Conservation (phyloP, 768 basidiomycete species). For the Lactarius pseudohatsudake region DNA sequence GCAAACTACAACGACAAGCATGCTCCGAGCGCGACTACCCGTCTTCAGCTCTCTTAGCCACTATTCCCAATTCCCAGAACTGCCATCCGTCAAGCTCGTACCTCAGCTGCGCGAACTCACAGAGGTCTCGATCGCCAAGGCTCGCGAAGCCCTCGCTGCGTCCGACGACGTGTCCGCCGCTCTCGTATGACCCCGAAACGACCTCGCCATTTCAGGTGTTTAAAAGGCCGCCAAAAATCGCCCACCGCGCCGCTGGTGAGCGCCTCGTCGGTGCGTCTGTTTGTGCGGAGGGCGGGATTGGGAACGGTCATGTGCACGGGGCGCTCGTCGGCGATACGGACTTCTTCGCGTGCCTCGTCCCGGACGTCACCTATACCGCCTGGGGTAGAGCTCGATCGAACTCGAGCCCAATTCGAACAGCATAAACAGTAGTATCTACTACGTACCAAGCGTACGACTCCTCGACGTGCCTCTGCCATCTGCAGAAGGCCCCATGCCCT, state of each 20-base stretch:
- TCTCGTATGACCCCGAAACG: slow-evolving; percentile 76
- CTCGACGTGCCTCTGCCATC: no score
- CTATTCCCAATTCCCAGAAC: slow-evolving; percentile 54
- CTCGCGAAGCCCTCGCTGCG: slow-evolving; percentile 79
- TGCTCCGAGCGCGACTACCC: slow-evolving; percentile 15
- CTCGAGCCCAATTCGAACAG: no score
- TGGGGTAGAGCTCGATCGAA: slow-evolving; percentile 42
- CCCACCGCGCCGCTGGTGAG: slow-evolving; percentile 68
- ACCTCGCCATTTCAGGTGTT: slow-evolving; percentile 67
- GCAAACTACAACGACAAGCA: slow-evolving; percentile 1
- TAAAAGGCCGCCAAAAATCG: slow-evolving; percentile 89
- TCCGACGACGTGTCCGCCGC: slow-evolving; percentile 72
- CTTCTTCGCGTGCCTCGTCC: slow-evolving; percentile 79
- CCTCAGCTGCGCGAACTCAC: slow-evolving; percentile 51
- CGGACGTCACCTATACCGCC: slow-evolving; percentile 80
- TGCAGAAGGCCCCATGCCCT: no score
- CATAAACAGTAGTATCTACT: no score
- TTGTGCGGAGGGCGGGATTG: slow-evolving; percentile 56
- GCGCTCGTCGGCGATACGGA: slow-evolving; percentile 96
- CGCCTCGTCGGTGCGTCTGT: slow-evolving; percentile 79
- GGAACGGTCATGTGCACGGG: slow-evolving; percentile 54
- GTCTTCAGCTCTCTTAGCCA: slow-evolving; percentile 33
- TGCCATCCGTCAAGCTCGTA: slow-evolving; percentile 64
- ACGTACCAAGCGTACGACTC: no score
- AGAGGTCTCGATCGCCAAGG: slow-evolving; percentile 82